Percentiles rank a stretch among this genome's conserved stretches.
phyloP scores from a whole-genome alignment of 305 asterid species.

The Fraxinus baroniana region DNA sequence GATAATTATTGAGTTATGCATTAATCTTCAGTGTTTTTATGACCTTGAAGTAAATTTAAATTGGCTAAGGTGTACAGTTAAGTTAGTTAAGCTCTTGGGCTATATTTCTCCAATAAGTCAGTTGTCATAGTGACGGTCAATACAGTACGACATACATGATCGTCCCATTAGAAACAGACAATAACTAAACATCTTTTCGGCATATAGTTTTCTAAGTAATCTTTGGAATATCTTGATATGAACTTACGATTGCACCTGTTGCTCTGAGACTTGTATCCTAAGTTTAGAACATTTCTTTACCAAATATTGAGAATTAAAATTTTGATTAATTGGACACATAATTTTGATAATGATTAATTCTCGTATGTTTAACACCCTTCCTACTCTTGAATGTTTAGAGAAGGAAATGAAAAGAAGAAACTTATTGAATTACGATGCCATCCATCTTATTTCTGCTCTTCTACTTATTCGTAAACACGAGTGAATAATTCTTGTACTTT shows the following conservation, averaged over 20 bases:
- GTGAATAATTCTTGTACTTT: background rate
- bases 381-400: background rate
- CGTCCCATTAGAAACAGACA: background rate
- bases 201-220: background rate
- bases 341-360: background rate
- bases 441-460: background rate
- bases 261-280: background rate
- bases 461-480: background rate
- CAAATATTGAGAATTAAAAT: background rate
- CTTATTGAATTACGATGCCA: background rate
- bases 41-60: background rate
- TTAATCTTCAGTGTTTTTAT: background rate
- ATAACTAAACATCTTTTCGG: background rate
- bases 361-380: background rate
- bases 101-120: background rate
- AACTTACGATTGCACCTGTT: background rate
- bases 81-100: background rate
- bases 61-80: background rate
- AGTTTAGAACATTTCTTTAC: background rate
- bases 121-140: background rate
- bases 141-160: background rate
- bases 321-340: background rate
- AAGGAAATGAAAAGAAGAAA: slow-evolving; percentile 18
- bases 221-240: background rate
- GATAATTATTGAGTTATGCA: background rate